phyloP scores from a whole-genome alignment of 371 early-diverging fungal species.

The Mucor irregularis region DNA sequence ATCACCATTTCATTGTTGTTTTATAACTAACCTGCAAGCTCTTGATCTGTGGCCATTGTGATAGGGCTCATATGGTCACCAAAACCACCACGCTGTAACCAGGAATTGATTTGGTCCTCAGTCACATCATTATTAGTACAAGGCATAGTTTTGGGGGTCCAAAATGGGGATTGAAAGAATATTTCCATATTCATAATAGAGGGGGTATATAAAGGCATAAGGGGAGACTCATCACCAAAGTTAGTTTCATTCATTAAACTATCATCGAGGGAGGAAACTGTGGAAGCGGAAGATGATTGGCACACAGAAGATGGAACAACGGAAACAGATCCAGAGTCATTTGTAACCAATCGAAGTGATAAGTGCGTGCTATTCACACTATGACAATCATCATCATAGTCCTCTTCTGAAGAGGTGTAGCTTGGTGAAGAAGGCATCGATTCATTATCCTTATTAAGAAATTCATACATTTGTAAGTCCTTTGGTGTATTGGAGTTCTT shows the following conservation, averaged over 20 bases:
- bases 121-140: conserved; percentile 18
- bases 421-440: neutral
- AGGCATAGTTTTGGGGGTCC: neutral
- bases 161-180: neutral
- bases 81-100: conserved; percentile 28
- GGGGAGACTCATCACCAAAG: conserved; percentile 5
- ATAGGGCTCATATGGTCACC: conserved; percentile 14
- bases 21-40: conserved; percentile 20
- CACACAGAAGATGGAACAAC: conserved; percentile 5
- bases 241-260: neutral
- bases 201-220: conserved; percentile 15
- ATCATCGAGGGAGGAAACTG: neutral
- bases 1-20: neutral
- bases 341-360: conserved; percentile 15
- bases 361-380: conserved; percentile 15
- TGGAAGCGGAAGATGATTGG: neutral
- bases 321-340: conserved; percentile 17
- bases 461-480: conserved; percentile 21
- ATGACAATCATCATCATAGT: conserved; percentile 22
- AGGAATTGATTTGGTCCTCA: conserved; percentile 30
- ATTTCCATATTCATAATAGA: conserved; percentile 12
- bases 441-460: conserved; percentile 1
- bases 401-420: neutral
- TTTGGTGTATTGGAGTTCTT: conserved; percentile 15
- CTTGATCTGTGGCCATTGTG: conserved; percentile 33